Evolutionary conservation across 2,329 filamentous ascomycete genomes (phyloP).

Genomic region (Colletotrichum liriopes): DNA sequence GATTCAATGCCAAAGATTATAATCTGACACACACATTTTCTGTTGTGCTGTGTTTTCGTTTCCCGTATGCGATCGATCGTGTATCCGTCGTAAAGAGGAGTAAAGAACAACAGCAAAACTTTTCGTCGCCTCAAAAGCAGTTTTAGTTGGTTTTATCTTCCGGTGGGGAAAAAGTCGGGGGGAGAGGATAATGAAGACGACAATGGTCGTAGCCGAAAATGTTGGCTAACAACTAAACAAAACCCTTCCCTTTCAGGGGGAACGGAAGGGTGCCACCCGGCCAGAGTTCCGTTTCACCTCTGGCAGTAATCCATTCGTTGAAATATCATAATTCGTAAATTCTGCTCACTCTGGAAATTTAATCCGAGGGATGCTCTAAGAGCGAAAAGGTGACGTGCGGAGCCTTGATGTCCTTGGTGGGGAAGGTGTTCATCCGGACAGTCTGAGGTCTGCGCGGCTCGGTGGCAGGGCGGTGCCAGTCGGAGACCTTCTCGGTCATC

Average conservation of each 20-base stretch:
- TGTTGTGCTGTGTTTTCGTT: conserved; percentile 32
- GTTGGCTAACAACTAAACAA: conserved; percentile 21
- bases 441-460: conserved; percentile 41
- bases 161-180: conserved; percentile 10
- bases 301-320: conserved; percentile 36
- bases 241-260: conserved; percentile 12
- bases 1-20: conserved; percentile 31
- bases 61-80: conserved; percentile 32
- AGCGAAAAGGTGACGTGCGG: conserved; percentile 42
- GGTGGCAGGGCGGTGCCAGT: conserved; percentile 30
- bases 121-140: conserved; percentile 25
- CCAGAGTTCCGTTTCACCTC: conserved; percentile 45
- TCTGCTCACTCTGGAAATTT: conserved; percentile 5
- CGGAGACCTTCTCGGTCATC: conserved; percentile 49
- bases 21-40: conserved; percentile 19
- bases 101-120: conserved; percentile 28
- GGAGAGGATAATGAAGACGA: conserved; percentile 8
- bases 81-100: conserved; percentile 17
- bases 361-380: conserved; percentile 27
- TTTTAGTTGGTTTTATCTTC: conserved; percentile 41
- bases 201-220: conserved; percentile 12
- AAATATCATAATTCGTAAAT: conserved; percentile 41
- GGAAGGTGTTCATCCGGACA: conserved; percentile 39
- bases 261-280: conserved; percentile 20
- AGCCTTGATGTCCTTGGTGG: conserved; percentile 36